Base-by-base conservation (phyloP, 2,329 filamentous ascomycete genomes). In the Calonectria henricotiae region DNA sequence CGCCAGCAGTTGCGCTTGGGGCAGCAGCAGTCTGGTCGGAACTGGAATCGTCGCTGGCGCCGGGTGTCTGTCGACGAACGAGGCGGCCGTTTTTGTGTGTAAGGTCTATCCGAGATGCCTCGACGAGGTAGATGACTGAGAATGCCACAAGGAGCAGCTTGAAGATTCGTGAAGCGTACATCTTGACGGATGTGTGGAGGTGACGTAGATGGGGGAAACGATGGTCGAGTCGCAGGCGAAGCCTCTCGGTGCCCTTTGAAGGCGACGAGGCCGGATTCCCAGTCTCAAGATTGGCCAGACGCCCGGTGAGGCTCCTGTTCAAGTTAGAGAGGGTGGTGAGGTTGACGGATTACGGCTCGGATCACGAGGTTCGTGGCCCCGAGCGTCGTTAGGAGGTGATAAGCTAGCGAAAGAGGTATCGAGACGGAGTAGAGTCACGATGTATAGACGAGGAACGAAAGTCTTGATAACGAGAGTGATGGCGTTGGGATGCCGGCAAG, bases 81-180 rank as follows among this genome's bases (percentile, higher is more conserved):
- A 77, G 75, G 35, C 70, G 75, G 63, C 65, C 72, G 27, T 73
- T 70, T 23, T 72, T 20, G 69, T 73, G 71, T 47, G 30, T 37
- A 30, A 70, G 41, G 71, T 82, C 71, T 71, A 80, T 68, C 75
- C 76, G 78, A 32, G 80, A 78, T 62, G 82, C 87, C 75, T 89
- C 86, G 51, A 85, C 85, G 43, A 86, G 80, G 54, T 82, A 82
- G 65, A 85, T 71, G 68, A 87, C 77, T 49, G 86, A 86, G 62
- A 89, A 80, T 49, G 85, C 86, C 74, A 88, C 79, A 71, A 89
- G 76, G 67, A 89, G 79, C 69, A 89, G 78, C 76, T 85, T 82
- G 39, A 88, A 69, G 61, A 86, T 74, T 68, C 83, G 83, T 65
- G 80, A 81, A 32, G 84, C 80, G 77, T 86, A 85, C 88, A 90